These are phyloP conservation scores for Cryptococcus neoformans DNA, from an alignment of 1,284 basidiomycete species.

Conservation along the genomic window DNA sequence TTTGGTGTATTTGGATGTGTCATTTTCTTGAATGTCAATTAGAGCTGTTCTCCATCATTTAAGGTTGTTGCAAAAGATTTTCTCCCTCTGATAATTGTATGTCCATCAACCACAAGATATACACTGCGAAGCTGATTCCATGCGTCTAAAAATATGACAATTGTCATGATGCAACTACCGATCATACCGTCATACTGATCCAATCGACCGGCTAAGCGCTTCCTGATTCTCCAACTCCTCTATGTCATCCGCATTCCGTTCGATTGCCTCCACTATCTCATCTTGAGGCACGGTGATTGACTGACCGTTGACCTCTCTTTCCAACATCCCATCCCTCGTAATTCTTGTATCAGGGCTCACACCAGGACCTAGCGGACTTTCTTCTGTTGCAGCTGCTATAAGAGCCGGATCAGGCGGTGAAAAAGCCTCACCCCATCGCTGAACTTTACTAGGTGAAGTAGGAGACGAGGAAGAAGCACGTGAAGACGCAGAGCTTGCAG, in stretches of 20 bases:
- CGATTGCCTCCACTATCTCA: slow-evolving; percentile 42
- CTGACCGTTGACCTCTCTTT: slow-evolving; percentile 36
- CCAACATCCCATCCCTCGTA: slow-evolving; percentile 35
- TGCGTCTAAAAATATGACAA: background rate
- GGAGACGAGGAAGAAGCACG: slow-evolving; percentile 4
- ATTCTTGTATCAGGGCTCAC: slow-evolving; percentile 38
- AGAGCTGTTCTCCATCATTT: background rate
- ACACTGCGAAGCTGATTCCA: too few species aligned
- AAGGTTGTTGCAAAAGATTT: background rate
- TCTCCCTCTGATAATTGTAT: too few species aligned
- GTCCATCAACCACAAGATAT: too few species aligned
- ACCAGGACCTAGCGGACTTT: slow-evolving; percentile 45
- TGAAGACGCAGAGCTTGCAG: slow-evolving; percentile 1
- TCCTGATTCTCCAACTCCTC: slow-evolving; percentile 6
- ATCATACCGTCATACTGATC: background rate
- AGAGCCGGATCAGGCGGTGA: slow-evolving; percentile 41
- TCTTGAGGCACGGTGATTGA: slow-evolving; percentile 43
- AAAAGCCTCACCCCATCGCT: slow-evolving; percentile 19
- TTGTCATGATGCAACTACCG: background rate
- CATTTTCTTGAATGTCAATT: background rate
- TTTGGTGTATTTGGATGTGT: background rate
- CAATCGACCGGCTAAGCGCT: slow-evolving; percentile 7
- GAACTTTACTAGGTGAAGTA: background rate
- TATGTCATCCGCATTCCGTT: slow-evolving; percentile 16
- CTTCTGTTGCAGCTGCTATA: slow-evolving; percentile 27